These are phyloP conservation scores for Coleophoma cylindrospora DNA, from an alignment of 2,329 filamentous ascomycete genomes.

Conservation along the genomic window DNA sequence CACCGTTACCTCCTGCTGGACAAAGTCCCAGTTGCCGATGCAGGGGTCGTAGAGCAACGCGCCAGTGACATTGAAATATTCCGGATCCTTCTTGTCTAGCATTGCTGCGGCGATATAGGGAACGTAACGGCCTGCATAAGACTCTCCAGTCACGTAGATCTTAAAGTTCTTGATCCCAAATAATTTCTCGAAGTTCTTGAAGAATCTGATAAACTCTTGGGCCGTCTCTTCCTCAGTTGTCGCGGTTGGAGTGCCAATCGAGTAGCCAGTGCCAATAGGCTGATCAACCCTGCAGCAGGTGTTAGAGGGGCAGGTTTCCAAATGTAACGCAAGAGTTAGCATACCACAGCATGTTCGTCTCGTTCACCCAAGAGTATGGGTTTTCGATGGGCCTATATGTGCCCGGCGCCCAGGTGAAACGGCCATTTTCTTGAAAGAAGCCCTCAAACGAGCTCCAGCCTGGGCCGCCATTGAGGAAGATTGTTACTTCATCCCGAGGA, in stretches of 20 bases:
- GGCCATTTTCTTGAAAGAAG: conserved; percentile 30
- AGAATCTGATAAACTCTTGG: conserved; percentile 42
- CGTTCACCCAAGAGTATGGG: conserved; percentile 28
- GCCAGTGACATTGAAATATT: conserved; percentile 63
- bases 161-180: conserved; percentile 49
- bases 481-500: conserved; percentile 37
- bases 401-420: conserved; percentile 25
- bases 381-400: conserved; percentile 18
- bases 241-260: conserved; percentile 14
- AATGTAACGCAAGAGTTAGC: too few relatives aligned
- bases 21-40: conserved; percentile 44
- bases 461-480: conserved; percentile 39
- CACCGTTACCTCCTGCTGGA: conserved; percentile 43
- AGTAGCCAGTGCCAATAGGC: conserved; percentile 31
- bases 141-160: conserved; percentile 50
- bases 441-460: conserved; percentile 36
- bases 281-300: conserved; percentile 32
- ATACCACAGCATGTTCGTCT: conserved; percentile 36
- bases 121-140: conserved; percentile 47
- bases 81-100: conserved; percentile 38
- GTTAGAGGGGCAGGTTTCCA: too few relatives aligned
- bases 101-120: conserved; percentile 52
- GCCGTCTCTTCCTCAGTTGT: conserved; percentile 40
- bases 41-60: conserved; percentile 71
- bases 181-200: conserved; percentile 48